Percentiles rank a stretch among this genome's conserved stretches.
phyloP scores from a whole-genome alignment of 2,329 filamentous ascomycete genomes.

The Ascocoryne sarcoides region DNA sequence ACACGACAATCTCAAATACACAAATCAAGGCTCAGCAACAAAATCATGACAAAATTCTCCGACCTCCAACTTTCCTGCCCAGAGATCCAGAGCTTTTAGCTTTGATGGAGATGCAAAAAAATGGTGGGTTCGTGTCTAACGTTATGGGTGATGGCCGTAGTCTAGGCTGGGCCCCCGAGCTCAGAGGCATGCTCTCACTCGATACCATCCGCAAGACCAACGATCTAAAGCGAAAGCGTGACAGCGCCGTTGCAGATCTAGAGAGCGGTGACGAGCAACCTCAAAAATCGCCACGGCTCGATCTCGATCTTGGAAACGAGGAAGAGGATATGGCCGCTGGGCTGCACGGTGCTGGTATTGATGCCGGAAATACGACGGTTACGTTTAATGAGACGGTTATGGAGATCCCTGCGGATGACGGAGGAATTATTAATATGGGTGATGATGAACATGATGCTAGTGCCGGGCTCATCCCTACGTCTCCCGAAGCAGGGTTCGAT shows the following conservation, averaged over 20 bases:
- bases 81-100: constrained; percentile 80
- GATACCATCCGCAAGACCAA: constrained; percentile 68
- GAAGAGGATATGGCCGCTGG: constrained; percentile 34
- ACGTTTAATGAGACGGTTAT: constrained; percentile 51
- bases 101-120: constrained; percentile 85
- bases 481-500: constrained; percentile 54
- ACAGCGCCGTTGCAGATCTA: constrained; percentile 76
- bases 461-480: constrained; percentile 34
- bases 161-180: constrained; percentile 80
- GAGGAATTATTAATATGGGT: constrained; percentile 33
- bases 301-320: constrained; percentile 54
- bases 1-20: constrained; percentile 66
- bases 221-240: constrained; percentile 88
- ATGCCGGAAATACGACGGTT: constrained; percentile 32
- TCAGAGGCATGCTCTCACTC: constrained; percentile 84
- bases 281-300: constrained; percentile 57
- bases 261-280: constrained; percentile 55
- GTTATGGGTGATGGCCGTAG: constrained; percentile 75
- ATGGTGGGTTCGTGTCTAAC: constrained; percentile 78
- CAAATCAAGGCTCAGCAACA: constrained; percentile 82
- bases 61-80: constrained; percentile 72
- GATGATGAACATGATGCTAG: constrained; percentile 40
- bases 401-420: constrained; percentile 53
- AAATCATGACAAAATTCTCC: constrained; percentile 79
- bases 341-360: constrained; percentile 43